Evolutionary conservation across 1,139 yeast genomes (phyloP).

Genomic region (Casaregolazyma lundiana): DNA sequence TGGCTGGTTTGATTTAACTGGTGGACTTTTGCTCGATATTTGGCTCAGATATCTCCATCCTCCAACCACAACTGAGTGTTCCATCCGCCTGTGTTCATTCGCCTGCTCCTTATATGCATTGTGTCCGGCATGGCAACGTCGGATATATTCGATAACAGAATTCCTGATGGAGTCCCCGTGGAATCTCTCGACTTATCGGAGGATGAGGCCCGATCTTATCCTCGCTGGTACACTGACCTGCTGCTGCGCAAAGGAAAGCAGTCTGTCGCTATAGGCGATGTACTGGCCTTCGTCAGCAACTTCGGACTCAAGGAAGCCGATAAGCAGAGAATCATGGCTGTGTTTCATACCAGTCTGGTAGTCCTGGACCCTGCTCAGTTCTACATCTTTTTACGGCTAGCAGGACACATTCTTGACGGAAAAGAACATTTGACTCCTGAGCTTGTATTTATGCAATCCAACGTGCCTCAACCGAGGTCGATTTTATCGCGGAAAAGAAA

Average conservation of each 20-base stretch:
- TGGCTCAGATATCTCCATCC: too few relatives aligned
- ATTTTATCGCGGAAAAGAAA: constrained; percentile 33
- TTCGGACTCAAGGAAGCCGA: constrained; percentile 36
- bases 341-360: constrained; percentile 29
- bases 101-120: not conserved
- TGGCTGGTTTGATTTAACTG: too few relatives aligned
- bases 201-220: constrained; percentile 38
- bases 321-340: constrained; percentile 26
- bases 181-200: constrained; percentile 35
- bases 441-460: constrained; percentile 26
- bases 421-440: constrained; percentile 13
- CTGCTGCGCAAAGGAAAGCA: constrained; percentile 36
- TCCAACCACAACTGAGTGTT: too few relatives aligned
- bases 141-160: constrained; percentile 2
- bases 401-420: constrained; percentile 37
- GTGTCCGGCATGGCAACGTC: constrained; percentile 1
- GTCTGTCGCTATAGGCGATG: constrained; percentile 35
- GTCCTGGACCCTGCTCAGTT: constrained; percentile 38
- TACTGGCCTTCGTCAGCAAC: constrained; percentile 36
- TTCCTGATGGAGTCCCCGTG: constrained; percentile 17
- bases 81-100: not conserved
- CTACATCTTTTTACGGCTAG: constrained; percentile 37
- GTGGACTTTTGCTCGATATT: too few relatives aligned
- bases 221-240: constrained; percentile 42
- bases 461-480: constrained; percentile 36